These are phyloP conservation scores for Penicillium sp. DNA, from an alignment of 2,329 filamentous ascomycete species.

Conservation along the genomic window DNA sequence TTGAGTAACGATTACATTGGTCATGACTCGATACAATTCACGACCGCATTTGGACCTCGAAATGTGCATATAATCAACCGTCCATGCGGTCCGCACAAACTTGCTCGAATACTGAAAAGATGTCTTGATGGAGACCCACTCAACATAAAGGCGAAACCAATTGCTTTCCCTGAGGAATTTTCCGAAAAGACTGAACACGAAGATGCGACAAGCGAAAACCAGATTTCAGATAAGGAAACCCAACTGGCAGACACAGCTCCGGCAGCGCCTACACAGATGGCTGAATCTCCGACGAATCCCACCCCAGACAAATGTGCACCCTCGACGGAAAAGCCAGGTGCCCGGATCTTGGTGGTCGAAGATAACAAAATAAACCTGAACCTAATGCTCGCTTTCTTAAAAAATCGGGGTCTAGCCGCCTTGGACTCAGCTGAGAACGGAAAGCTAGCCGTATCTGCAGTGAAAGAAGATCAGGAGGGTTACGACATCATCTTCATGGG, in stretches of 20 bases:
- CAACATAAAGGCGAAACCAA: background rate
- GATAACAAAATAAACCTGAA: conserved; percentile 47
- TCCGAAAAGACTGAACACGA: background rate
- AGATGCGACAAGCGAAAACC: background rate
- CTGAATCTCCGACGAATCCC: background rate
- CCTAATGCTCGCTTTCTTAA: conserved; percentile 28
- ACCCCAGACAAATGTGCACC: background rate
- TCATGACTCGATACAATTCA: conserved; percentile 23
- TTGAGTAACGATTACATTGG: conserved; percentile 37
- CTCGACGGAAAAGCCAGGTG: conserved; percentile 5
- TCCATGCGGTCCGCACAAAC: conserved; percentile 9
- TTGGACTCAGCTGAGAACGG: conserved; percentile 44
- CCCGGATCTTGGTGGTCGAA: conserved; percentile 42
- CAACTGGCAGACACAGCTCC: background rate
- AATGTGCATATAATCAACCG: conserved; percentile 1
- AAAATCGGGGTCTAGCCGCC: conserved; percentile 24
- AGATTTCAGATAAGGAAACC: background rate
- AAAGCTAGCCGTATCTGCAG: conserved; percentile 40
- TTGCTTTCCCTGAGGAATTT: background rate
- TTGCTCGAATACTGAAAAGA: conserved; percentile 3
- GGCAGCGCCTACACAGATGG: background rate
- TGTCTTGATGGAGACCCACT: background rate
- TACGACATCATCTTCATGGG: conserved; percentile 48
- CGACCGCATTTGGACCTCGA: conserved; percentile 16
- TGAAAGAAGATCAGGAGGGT: conserved; percentile 27